Evolutionary conservation across 2,329 filamentous ascomycete species (phyloP), one percentile per base, ranked within the genome.

Genomic region (Aaosphaeria arxii): DNA sequence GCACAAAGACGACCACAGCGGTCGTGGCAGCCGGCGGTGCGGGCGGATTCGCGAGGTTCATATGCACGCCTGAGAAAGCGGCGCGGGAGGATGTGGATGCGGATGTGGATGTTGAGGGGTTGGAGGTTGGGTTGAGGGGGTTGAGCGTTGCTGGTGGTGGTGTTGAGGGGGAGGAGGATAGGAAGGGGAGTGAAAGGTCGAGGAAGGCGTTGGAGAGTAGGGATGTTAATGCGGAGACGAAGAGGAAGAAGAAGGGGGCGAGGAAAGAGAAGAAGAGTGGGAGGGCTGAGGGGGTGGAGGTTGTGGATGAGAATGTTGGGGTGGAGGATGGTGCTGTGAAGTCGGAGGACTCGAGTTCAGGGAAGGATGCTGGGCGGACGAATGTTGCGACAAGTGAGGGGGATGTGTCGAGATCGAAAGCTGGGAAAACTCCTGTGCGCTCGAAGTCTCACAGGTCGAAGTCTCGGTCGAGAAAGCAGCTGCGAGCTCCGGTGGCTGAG

Each of bases 201-300:
- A 13, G 9, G 24, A 9, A 40, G 24, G 9, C 33, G 67, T 59
- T 44, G 47, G 55, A 4, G 62, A 61, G 35, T 62, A 66, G 28
- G 43, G 68, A 5, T 60, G 59, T 11, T 58, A 63, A 5, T 59
- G 60, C 40, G 63, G 63, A 49, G 60, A 58, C 30, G 50, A 32
- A 38, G 4, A 11, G 7, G 28, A 42, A 17, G 6, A 41, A 44
- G 40, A 42, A 35, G 17, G 38, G 44, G 24, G 43, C 7, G 11
- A 49, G 42, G 35, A 31, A 40, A 9, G 7, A 3, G 17, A 4
- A 24, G 13, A 28, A 48, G 40, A 43, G 45, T 7, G 30, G 35
- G 35, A 35, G 13, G 29, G 33, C 9, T 36, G 13, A 36, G 9
- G 9, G 33, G 9, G 33, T 36, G 2, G 33, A 36, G 33, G 33